Conservation (phyloP, 257 asterid genomes). For the Phtheirospermum japonicum region DNA sequence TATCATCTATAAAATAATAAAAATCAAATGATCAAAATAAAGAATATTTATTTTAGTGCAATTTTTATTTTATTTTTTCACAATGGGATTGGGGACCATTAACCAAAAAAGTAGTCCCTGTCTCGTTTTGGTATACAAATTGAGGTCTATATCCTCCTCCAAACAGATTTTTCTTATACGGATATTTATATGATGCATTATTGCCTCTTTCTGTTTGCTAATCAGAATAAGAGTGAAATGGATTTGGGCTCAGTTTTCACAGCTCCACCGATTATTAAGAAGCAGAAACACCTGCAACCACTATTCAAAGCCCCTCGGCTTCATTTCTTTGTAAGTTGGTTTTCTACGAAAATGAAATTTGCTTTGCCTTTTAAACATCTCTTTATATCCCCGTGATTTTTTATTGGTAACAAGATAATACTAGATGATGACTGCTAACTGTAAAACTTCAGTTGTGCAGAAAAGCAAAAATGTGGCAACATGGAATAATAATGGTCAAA, state of each 20-base stretch:
- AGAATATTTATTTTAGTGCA: too few species aligned
- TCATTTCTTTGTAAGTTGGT: constrained; percentile 39
- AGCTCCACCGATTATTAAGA: constrained; percentile 36
- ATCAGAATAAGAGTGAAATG: constrained; percentile 18
- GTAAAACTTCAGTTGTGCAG: neutral
- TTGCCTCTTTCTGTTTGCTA: too few species aligned
- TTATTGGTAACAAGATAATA: neutral
- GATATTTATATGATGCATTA: too few species aligned
- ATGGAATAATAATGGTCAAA: constrained; percentile 5
- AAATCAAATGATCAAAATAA: too few species aligned
- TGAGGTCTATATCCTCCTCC: too few species aligned
- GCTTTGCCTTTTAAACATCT: neutral
- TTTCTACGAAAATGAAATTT: too few species aligned
- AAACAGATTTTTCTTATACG: too few species aligned
- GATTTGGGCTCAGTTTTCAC: constrained; percentile 41
- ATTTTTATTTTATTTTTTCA: too few species aligned
- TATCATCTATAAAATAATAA: too few species aligned
- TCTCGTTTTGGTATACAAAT: too few species aligned
- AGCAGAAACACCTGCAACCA: constrained; percentile 23
- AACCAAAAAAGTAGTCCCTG: too few species aligned
- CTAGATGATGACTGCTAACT: neutral
- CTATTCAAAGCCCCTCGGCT: constrained; percentile 23
- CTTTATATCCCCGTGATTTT: neutral
- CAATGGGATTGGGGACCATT: too few species aligned
- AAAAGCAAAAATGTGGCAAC: neutral